Evolutionary conservation across 148 eudicot genomes (phyloP).

Genomic region (Suaeda aralocaspica): DNA sequence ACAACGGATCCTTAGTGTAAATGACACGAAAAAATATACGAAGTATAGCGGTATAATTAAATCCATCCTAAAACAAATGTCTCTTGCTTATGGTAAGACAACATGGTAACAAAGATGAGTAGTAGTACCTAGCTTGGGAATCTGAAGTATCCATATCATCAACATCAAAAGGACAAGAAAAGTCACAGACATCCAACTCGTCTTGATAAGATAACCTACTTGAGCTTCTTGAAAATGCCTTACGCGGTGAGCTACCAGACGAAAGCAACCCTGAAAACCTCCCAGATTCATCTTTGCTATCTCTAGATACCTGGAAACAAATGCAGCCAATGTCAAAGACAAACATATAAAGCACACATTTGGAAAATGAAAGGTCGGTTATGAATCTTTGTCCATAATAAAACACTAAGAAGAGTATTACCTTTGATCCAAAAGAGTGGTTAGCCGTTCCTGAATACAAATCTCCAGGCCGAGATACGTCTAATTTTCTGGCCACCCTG

Average conservation of each 20-base stretch:
- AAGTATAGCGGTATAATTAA: background rate
- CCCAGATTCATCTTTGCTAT: constrained; percentile 82
- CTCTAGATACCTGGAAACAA: constrained; percentile 54
- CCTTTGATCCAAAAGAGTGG: constrained; percentile 60
- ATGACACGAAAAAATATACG: background rate
- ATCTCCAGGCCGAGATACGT: constrained; percentile 52
- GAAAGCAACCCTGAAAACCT: constrained; percentile 87
- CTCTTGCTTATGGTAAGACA: background rate
- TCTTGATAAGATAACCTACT: constrained; percentile 89
- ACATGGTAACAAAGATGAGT: constrained; percentile 5
- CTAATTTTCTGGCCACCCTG: constrained; percentile 54
- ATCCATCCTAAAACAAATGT: background rate
- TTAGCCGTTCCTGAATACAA: constrained; percentile 37
- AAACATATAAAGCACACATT: constrained; percentile 7
- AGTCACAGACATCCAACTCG: constrained; percentile 78
- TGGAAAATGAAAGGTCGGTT: constrained; percentile 2
- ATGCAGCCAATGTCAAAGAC: constrained; percentile 20
- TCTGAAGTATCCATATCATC: constrained; percentile 84
- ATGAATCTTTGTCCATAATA: background rate
- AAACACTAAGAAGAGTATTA: constrained; percentile 23
- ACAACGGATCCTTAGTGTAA: background rate
- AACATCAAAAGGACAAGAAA: constrained; percentile 81
- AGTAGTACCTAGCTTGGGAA: constrained; percentile 61
- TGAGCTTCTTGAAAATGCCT: constrained; percentile 81
- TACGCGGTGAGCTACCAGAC: constrained; percentile 79